phyloP scores from a whole-genome alignment of 139 green algal species.

The Tetraselmis chui region DNA sequence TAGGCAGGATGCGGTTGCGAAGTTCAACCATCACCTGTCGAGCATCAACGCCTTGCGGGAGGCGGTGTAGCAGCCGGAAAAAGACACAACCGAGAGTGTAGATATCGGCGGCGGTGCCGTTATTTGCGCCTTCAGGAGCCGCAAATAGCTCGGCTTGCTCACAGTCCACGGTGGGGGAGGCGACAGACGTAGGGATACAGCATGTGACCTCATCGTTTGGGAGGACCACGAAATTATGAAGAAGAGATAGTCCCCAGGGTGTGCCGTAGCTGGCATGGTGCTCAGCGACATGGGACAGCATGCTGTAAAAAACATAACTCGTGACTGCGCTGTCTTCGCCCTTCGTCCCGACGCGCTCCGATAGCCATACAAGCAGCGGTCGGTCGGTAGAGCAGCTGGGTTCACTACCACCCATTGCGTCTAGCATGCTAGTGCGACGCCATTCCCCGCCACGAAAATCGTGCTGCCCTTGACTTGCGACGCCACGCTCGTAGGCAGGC shows the following conservation, averaged over 20 bases:
- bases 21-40: slow-evolving; percentile 16
- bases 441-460: not conserved
- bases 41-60: not conserved
- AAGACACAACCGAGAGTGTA: not conserved
- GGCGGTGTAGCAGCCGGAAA: not conserved
- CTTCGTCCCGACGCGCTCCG: not conserved
- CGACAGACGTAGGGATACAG: no score
- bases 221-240: not conserved
- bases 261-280: not conserved
- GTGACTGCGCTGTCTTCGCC: not conserved
- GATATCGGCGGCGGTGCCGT: not conserved
- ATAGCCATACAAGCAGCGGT: not conserved
- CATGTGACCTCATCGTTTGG: not conserved
- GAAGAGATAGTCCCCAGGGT: not conserved
- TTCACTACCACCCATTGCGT: not conserved
- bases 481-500: not conserved
- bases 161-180: not conserved
- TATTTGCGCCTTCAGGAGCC: not conserved
- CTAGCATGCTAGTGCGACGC: not conserved
- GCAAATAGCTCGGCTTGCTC: not conserved
- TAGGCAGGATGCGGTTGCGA: slow-evolving; percentile 43
- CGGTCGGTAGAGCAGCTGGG: not conserved
- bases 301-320: not conserved
- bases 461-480: no score
- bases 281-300: not conserved